A percentile compares a stretch with the other conserved stretches of the same genome.
These are phyloP conservation scores for Candida michaelii DNA, from an alignment of 805 yeast species.

Conservation along the genomic window DNA sequence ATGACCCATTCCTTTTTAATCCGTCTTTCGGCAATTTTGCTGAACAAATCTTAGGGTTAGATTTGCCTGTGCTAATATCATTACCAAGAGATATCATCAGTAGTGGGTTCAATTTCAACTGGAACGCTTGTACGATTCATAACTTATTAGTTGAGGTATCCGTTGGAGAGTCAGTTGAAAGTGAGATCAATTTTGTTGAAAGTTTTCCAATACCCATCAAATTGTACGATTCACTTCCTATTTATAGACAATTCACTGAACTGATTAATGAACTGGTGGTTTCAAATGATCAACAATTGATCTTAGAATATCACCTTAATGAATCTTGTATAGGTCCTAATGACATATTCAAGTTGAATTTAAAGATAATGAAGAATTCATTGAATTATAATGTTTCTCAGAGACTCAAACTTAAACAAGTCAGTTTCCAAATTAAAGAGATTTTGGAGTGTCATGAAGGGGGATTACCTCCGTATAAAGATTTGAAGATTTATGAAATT, in stretches of 20 bases:
- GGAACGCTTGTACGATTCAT: conserved; percentile 51
- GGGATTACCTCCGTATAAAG: conserved; percentile 49
- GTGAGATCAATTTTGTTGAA: conserved; percentile 31
- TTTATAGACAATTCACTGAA: conserved; percentile 55
- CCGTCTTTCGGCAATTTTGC: conserved; percentile 43
- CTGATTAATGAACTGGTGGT: conserved; percentile 43
- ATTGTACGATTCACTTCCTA: conserved; percentile 56
- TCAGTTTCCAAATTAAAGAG: conserved; percentile 52
- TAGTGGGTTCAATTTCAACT: conserved; percentile 48
- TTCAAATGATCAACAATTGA: conserved; percentile 50
- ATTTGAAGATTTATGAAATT: conserved; percentile 37
- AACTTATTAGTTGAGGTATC: conserved; percentile 39
- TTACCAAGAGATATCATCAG: conserved; percentile 53
- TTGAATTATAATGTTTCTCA: conserved; percentile 28
- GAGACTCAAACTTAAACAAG: conserved; percentile 40
- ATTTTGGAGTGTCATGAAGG: conserved; percentile 53
- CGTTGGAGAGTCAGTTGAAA: conserved; percentile 29
- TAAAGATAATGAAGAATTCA: conserved; percentile 43
- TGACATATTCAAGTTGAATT: conserved; percentile 43
- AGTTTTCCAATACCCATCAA: conserved; percentile 54
- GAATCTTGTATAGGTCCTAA: conserved; percentile 58
- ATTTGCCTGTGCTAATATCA: conserved; percentile 58
- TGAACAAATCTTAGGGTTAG: conserved; percentile 49
- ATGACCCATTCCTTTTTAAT: conserved; percentile 34
- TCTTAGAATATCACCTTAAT: conserved; percentile 48